phyloP scores from a whole-genome alignment of 257 asterid genomes.

The Fraxinus excelsior region DNA sequence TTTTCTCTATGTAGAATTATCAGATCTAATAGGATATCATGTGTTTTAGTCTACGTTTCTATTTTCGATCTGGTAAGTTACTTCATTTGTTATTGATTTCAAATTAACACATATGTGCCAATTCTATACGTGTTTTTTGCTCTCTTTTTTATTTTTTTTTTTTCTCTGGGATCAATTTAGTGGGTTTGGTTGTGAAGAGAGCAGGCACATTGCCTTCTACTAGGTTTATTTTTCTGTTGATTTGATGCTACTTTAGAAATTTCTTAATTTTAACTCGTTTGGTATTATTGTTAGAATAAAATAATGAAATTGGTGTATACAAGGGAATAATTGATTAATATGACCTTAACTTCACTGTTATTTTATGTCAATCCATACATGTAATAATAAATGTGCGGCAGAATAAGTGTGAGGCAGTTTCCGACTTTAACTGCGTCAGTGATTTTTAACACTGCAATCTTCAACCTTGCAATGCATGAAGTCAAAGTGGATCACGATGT shows the following conservation, averaged over 20 bases:
- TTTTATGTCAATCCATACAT: neutral
- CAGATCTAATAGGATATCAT: constrained; percentile 2
- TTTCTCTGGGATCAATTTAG: neutral
- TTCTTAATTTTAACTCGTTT: neutral
- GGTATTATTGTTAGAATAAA: neutral
- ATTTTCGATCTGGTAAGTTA: neutral
- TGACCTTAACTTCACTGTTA: neutral
- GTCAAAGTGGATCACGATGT: neutral
- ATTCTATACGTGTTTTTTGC: neutral
- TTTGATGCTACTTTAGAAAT: neutral
- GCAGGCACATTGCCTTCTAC: neutral
- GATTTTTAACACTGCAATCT: neutral
- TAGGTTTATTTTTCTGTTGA: neutral
- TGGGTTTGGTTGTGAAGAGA: neutral
- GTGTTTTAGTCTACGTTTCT: neutral
- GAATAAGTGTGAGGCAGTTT: neutral
- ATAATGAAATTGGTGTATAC: neutral
- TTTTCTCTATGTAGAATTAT: neutral
- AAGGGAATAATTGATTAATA: neutral
- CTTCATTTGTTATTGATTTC: neutral
- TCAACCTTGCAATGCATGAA: neutral
- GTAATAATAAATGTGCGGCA: neutral
- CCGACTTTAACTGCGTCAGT: neutral
- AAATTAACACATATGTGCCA: neutral
- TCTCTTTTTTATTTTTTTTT: neutral